A percentile compares a stretch with the other conserved stretches of the same genome.
Conservation (phyloP, 1,139 yeast species). For the Diutina scorzettiae region DNA sequence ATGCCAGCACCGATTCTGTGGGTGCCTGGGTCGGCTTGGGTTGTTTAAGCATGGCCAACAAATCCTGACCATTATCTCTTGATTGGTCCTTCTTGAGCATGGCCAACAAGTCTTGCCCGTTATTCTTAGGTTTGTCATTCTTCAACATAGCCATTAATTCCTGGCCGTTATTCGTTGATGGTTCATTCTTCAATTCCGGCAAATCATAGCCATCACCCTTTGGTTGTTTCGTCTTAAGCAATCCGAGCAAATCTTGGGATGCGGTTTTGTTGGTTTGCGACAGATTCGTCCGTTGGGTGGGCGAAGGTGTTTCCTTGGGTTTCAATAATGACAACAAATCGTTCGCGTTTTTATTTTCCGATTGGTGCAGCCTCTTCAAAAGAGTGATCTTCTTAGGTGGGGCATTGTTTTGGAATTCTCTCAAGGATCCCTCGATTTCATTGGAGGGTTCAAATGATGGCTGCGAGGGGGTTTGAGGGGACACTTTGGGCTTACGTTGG, state of each 20-base stretch:
- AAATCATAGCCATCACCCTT: too few species aligned
- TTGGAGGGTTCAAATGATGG: constrained; percentile 15
- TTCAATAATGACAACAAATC: constrained; percentile 13
- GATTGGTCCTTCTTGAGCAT: too few species aligned
- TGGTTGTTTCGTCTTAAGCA: too few species aligned
- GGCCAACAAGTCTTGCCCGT: too few species aligned
- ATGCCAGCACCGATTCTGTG: constrained; percentile 6
- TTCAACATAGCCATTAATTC: not conserved
- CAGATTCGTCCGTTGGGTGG: too few species aligned
- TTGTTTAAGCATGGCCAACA: constrained; percentile 1
- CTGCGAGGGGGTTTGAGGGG: constrained; percentile 7
- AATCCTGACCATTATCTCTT: too few species aligned
- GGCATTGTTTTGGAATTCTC: constrained; percentile 7
- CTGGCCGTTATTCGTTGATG: too few species aligned
- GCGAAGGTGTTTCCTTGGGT: not conserved
- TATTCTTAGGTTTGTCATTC: too few species aligned
- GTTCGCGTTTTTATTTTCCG: constrained; percentile 10
- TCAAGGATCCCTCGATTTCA: constrained; percentile 18
- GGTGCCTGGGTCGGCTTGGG: not conserved
- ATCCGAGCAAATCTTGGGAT: constrained; percentile 2
- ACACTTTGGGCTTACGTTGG: constrained; percentile 10
- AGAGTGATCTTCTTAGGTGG: constrained; percentile 15
- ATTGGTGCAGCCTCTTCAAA: constrained; percentile 13
- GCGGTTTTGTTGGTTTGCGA: too few species aligned
- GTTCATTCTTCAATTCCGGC: too few species aligned